Percentiles rank a stretch among this genome's conserved stretches.
phyloP scores from a whole-genome alignment of 768 basidiomycete species.

The Trametes villosa region DNA sequence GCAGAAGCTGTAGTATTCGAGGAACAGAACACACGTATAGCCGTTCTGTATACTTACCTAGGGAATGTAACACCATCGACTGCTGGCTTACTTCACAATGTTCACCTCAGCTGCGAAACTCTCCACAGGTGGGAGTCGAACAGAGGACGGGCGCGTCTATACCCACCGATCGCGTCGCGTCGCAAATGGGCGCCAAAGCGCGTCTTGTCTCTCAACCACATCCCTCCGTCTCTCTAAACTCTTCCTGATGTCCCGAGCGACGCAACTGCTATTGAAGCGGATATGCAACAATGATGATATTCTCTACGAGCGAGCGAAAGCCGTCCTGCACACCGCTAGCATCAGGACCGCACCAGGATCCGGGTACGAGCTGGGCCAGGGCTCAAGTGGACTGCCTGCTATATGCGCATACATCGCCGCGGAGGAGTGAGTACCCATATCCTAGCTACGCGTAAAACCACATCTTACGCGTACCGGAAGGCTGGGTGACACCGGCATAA shows the following conservation, averaged over 20 bases:
- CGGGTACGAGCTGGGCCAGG: slow-evolving; percentile 47
- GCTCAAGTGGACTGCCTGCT: slow-evolving; percentile 47
- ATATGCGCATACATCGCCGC: slow-evolving; percentile 57
- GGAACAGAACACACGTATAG: neutral
- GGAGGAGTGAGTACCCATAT: slow-evolving; percentile 40
- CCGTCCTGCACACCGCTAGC: slow-evolving; percentile 42
- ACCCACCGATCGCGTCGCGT: slow-evolving; percentile 21
- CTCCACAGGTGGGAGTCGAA: neutral
- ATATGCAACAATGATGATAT: slow-evolving; percentile 43
- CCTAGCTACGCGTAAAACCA: neutral
- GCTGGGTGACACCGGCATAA: slow-evolving; percentile 34
- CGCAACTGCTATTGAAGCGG: slow-evolving; percentile 24
- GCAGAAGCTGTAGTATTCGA: slow-evolving; percentile 12
- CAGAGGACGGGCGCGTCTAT: neutral
- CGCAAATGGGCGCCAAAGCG: neutral
- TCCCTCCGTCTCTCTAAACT: neutral
- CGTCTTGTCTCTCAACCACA: slow-evolving; percentile 2
- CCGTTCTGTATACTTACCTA: neutral
- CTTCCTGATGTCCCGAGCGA: slow-evolving; percentile 34
- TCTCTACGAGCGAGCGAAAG: slow-evolving; percentile 36
- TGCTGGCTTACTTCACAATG: too few relatives aligned
- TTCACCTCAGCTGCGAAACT: too few relatives aligned
- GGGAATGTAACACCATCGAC: too few relatives aligned
- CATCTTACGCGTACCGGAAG: slow-evolving; percentile 17
- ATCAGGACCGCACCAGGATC: slow-evolving; percentile 53